Evolutionary conservation across 163 green algal genomes (phyloP), one percentile per base, ranked within the genome.

Genomic region (Chloromonas sp.): DNA sequence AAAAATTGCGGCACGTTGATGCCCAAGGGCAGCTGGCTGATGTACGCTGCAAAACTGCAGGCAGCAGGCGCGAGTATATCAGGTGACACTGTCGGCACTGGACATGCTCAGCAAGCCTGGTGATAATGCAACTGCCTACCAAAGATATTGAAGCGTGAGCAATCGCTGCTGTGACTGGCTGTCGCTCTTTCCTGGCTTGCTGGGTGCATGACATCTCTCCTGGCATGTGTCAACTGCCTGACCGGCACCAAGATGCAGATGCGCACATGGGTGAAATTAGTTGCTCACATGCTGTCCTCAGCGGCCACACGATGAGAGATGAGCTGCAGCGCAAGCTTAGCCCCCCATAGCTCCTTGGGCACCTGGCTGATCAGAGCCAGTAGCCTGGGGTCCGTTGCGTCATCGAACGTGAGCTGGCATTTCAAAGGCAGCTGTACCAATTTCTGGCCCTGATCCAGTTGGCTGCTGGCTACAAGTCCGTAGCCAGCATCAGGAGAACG

Each of bases 261-360:
- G 11, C 11, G 8, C 11, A n/a, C 66, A 76, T 76, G 66, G 66
- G 11, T 8, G 66, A 76, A 76, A 36, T 36, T 11, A 76, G 66
- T 76, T 8, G 8, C 11, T 76, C 5, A 76, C 66, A 76, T 76
- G 5, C 8, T 11, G 11, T 76, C 8, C 8, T 76, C 8, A 8
- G 11, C 11, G 66, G 66, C 66, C 66, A 11, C 8, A 76, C 66
- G 66, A 81, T 58, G 78, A 87, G 0, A 78, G 78, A 14, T 58
- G 81, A 87, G 70, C 79, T 92, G 84, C 62, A 97, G 83, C 0
- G 93, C 94, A 60, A 97, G 89, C 87, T 91, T 91, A 13, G 92
- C 92, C 0, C 92, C 93, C 94, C 94, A 97, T 0, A 97, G 92
- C 82, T 96, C 92, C 0, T 84, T 77, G n/a, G 92, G 88, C 0